phyloP scores from a whole-genome alignment of 139 green algal species.

The Coelastrella sp. region DNA sequence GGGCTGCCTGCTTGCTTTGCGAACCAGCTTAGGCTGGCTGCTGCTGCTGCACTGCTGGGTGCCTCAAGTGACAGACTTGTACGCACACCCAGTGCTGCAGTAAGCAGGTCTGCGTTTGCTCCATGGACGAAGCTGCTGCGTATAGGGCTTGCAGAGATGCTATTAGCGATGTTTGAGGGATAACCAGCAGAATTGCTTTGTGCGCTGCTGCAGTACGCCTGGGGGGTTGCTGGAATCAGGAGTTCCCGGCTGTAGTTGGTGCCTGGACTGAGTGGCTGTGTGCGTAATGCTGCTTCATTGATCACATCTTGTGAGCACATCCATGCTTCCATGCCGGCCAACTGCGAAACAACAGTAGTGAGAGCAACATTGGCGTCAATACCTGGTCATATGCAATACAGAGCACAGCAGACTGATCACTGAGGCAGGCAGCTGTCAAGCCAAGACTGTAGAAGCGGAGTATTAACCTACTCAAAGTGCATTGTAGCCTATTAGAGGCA shows the following conservation, averaged over 20 bases:
- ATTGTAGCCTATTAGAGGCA: no score
- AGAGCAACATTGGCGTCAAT: background rate
- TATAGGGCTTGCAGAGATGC: background rate
- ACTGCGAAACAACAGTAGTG: slow-evolving; percentile 10
- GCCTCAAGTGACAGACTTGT: background rate
- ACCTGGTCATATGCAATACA: background rate
- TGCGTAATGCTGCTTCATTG: slow-evolving; percentile 6
- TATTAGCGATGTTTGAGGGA: background rate
- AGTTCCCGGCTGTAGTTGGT: background rate
- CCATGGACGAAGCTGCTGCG: slow-evolving; percentile 16
- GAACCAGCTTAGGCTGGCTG: no score
- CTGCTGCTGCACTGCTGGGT: background rate
- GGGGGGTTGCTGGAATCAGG: background rate
- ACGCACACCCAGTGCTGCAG: background rate
- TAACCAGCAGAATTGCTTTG: background rate
- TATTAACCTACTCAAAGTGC: background rate
- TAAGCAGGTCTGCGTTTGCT: slow-evolving; percentile 27
- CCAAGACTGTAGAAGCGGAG: background rate
- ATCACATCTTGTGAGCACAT: slow-evolving; percentile 43
- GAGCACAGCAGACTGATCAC: background rate
- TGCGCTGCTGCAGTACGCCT: background rate
- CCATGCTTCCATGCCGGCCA: slow-evolving; percentile 53
- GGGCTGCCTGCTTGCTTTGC: background rate
- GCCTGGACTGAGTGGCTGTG: background rate
- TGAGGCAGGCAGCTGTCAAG: no score